Conservation (phyloP, 1,284 basidiomycete genomes). For the Cystobasidium slooffiae region DNA sequence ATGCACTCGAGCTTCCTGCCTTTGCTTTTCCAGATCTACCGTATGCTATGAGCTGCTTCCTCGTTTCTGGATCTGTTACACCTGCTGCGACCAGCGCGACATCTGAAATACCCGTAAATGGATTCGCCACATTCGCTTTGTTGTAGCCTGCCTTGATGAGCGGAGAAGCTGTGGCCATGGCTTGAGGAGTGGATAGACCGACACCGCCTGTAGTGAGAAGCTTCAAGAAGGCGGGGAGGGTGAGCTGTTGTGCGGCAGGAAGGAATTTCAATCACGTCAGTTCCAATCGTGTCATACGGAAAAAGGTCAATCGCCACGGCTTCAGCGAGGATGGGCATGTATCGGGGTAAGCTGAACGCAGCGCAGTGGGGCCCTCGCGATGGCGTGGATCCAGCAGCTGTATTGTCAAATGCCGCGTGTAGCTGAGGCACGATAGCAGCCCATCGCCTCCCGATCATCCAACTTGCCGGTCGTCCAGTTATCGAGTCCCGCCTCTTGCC, state of each 20-base stretch:
- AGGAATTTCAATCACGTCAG: background rate
- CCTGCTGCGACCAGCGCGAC: slow-evolving; percentile 42
- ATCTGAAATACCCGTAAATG: slow-evolving; percentile 42
- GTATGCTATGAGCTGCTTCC: slow-evolving; percentile 67
- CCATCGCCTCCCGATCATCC: background rate
- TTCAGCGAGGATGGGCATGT: background rate
- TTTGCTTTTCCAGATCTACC: slow-evolving; percentile 52
- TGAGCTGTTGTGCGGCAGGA: slow-evolving; percentile 3
- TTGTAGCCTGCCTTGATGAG: slow-evolving; percentile 63
- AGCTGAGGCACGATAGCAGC: background rate
- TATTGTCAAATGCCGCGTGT: background rate
- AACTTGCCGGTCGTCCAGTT: background rate
- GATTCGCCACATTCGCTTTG: slow-evolving; percentile 44
- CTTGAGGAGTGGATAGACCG: slow-evolving; percentile 68
- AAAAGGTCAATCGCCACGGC: background rate
- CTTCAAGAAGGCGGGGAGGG: slow-evolving; percentile 13
- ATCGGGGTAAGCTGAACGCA: background rate
- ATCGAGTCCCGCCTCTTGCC: background rate
- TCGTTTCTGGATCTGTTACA: slow-evolving; percentile 27
- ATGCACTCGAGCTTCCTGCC: slow-evolving; percentile 48
- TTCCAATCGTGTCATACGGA: background rate
- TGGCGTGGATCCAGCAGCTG: no score
- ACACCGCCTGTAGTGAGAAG: slow-evolving; percentile 54
- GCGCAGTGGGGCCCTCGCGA: background rate
- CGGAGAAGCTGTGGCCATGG: slow-evolving; percentile 76